Evolutionary conservation across 768 basidiomycete genomes (phyloP).

Genomic region (Dendrothele bispora): DNA sequence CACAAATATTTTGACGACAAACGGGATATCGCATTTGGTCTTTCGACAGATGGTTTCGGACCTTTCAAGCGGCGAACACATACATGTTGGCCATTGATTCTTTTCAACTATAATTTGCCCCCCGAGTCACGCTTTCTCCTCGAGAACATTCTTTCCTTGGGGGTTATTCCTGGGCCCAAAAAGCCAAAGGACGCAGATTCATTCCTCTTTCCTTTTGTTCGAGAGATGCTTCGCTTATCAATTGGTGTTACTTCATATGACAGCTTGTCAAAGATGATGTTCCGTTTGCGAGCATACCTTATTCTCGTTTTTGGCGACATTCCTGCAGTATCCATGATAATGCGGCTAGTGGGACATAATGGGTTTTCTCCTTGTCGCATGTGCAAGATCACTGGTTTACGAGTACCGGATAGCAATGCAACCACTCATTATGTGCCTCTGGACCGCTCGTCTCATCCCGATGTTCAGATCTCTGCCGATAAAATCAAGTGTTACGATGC

Average conservation of each 20-base stretch:
- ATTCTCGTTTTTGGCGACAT: slow-evolving; percentile 27
- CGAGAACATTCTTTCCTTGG: slow-evolving; percentile 24
- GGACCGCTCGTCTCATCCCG: slow-evolving; percentile 15
- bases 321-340: slow-evolving; percentile 18
- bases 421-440: slow-evolving; percentile 18
- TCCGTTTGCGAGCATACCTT: slow-evolving; percentile 24
- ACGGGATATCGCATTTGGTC: slow-evolving; percentile 6
- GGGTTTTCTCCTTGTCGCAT: slow-evolving; percentile 19
- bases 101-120: slow-evolving; percentile 34
- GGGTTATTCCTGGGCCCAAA: slow-evolving; percentile 33
- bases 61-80: slow-evolving; percentile 13
- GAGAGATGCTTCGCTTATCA: slow-evolving; percentile 23
- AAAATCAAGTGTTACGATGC: slow-evolving; percentile 10
- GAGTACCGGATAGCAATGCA: slow-evolving; percentile 26
- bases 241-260: slow-evolving; percentile 25
- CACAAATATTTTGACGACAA: neutral
- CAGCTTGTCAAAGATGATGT: slow-evolving; percentile 9
- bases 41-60: slow-evolving; percentile 4
- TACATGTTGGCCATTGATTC: slow-evolving; percentile 31
- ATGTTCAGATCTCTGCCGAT: neutral
- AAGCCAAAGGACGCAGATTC: slow-evolving; percentile 29
- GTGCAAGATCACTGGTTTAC: too few species aligned
- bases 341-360: slow-evolving; percentile 33
- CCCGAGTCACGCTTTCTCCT: slow-evolving; percentile 25
- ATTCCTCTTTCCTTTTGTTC: slow-evolving; percentile 27